Base-by-base conservation (phyloP, 129 eudicot species). In the Solidago caesia region DNA sequence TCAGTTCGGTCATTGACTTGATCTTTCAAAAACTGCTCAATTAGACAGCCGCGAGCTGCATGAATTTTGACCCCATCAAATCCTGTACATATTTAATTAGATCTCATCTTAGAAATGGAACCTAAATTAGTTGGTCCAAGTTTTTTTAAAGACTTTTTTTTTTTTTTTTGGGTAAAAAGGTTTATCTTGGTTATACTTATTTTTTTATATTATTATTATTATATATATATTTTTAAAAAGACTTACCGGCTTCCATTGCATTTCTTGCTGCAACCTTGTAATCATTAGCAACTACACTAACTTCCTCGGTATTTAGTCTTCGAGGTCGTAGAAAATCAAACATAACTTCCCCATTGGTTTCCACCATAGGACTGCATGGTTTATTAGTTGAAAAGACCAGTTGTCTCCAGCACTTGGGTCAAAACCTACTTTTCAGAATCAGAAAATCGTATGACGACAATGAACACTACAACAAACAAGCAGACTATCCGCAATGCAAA, bases 51-150 rank as follows among this genome's bases (percentile, higher is more conserved):
- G 15, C 66, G 67, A 52, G 84, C 87, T 10, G 77, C 82, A 46
- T 80, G 87, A 67, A 84, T 68, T 46, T 84, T 85, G 45, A 80
- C 80, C 11, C 85, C 88, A 57, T 84, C 85, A 65, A 84, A 84
- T 14, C 85, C 80, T 81, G 71, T 62, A 68, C 8, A 41, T 21
- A 9, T 41, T 25, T 5, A 66, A 53, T 56, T 68, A 73, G 63
- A 26, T 21, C 46, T 8, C 11, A 39, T 56, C 56, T 15, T 33
- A 10, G 33, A 41, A 47, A 9, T 2, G 8, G 3, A 70, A 68
- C 51, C 2, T 2, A 47, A 8, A 3, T 55, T 6, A 76, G 0
- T 5, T 60, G 59, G 59, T 7, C 26, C 6, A 51, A 52, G 3
- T 33, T 11, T 27, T n/a, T 6, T n/a, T n/a, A n/a, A n/a, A n/a